Base-by-base conservation (phyloP, 441 rosid species). In the Cnidoscolus chayamansa region DNA sequence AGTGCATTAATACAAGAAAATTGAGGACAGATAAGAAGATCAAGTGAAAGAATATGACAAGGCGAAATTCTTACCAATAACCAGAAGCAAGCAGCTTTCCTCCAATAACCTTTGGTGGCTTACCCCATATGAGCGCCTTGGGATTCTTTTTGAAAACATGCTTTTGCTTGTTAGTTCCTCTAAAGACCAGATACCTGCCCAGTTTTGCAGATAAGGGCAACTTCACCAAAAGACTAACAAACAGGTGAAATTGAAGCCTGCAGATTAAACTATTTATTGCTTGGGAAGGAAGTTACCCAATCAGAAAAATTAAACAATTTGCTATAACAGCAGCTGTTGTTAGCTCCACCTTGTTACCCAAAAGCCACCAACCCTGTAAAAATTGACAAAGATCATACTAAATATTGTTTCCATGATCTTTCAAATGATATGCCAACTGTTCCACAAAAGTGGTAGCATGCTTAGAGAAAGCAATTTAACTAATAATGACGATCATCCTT, bases 11-110 rank as follows among this genome's bases (percentile, higher is more conserved):
- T 55, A 37, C 15, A 49, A 13, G 45, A 43, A 11, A 62, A 30
- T 3, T 10, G 37, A 61, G 62, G 56, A 53, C 40, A 58, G 66
- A 54, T 0, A 2, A 31, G 32, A 72, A 60, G 45, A 65, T 60
- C 45, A 54, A 7, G 10, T 19, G 37, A 30, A 37, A 20, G 31
- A 40, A 43, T 19, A 58, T 30, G 31, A 54, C 72, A 48, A 59
- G 56, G 65, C 30, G 2, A 63, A 17, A 65, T 65, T 65, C 82
- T 80, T 84, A 94, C 98, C 98, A 85, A 81, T 83, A 94, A 76
- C 97, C 97, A 79, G 98, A 94, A 79, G 92, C 97, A 60, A 94
- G 94, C 74, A 94, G 81, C 84, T 90, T 89, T 65, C 97, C 94
- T 17, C 97, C 91, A 54, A 87, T 77, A 40, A 94, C 91, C 77